Base-by-base conservation (phyloP, 148 eudicot species). In the Spergularia bocconei region DNA sequence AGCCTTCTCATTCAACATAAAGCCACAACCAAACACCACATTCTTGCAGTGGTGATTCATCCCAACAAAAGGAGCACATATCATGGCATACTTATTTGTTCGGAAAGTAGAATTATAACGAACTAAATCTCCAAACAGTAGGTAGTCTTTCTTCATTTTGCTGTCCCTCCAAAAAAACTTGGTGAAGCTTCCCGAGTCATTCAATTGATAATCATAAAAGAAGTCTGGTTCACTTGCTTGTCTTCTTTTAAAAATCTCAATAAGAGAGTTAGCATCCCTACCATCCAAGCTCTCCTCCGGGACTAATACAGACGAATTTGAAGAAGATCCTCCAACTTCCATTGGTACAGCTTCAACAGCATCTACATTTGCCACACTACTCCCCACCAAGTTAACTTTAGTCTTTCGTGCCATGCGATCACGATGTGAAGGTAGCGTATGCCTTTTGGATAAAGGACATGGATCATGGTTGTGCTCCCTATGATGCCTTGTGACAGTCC, bases 31-130 rank as follows among this genome's bases (percentile, higher is more conserved):
- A 64, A 64, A 64, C 68, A 64, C 38, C 4, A 33, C 1, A 38
- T 33, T 64, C 8, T 38, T 33, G 2, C 16, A 10, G 15, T 64
- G 48, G 44, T 64, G 47, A n/a, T 64, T 64, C 15, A 64, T 64
- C n/a, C 68, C 68, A 13, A 64, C 68, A 38, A 64, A 64, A 11
- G 68, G 47, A 11, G 47, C 68, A 38, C 48, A 64, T 13, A 64
- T 64, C 44, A 64, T 33, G 7, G n/a, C 68, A 38, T 64, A 64
- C 38, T 33, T 64, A 16, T 64, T 64, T 3, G 50, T 64, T 16
- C 16, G 12, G 20, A 33, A 64, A 17, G 47, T 64, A 0, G 68
- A 33, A n/a, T 64, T 48, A 64, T 11, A 23, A 7, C 14, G n/a
- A 10, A 64, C 0, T 33, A 38, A 11, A 38, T 33, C 68, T 4